A percentile compares a stretch with the other conserved stretches of the same genome.
Conservation (phyloP, 1,284 basidiomycete genomes). For the Lentinula novae-zelandiae region DNA sequence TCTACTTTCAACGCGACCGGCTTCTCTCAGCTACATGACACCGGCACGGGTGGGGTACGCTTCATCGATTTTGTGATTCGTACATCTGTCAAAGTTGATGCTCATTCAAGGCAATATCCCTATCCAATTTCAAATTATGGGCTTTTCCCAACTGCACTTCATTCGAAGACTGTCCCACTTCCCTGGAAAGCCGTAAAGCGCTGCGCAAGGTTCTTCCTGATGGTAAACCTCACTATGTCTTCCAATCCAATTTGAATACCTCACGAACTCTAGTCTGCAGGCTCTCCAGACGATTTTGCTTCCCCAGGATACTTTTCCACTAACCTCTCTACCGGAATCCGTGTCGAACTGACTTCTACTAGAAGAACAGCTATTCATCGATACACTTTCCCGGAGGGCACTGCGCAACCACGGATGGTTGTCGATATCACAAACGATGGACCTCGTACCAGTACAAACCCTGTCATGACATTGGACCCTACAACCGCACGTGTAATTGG, state of each 20-base stretch:
- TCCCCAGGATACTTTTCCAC: conserved; percentile 63
- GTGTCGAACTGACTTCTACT: conserved; percentile 57
- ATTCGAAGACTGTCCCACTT: conserved; percentile 48
- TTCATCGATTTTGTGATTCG: not conserved
- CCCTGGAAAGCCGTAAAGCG: conserved; percentile 40
- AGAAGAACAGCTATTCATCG: conserved; percentile 53
- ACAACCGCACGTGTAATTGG: conserved; percentile 38
- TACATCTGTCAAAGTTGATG: not conserved
- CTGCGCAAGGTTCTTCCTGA: conserved; percentile 39
- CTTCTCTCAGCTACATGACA: conserved; percentile 62
- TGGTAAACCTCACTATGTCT: conserved; percentile 28
- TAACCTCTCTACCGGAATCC: conserved; percentile 52
- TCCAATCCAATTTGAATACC: not conserved
- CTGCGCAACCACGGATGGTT: conserved; percentile 42
- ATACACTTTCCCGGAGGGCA: conserved; percentile 43
- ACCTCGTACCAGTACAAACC: conserved; percentile 43
- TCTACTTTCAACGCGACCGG: conserved; percentile 51
- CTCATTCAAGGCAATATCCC: conserved; percentile 40
- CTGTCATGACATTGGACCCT: conserved; percentile 41
- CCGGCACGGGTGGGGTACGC: conserved; percentile 55
- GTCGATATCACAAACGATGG: conserved; percentile 62
- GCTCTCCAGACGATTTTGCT: conserved; percentile 54
- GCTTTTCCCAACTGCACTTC: conserved; percentile 46
- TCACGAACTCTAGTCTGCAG: conserved; percentile 23
- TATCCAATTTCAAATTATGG: conserved; percentile 63